Conservation (phyloP, 2,329 filamentous ascomycete genomes). For the Pseudofabraea citricarpa region DNA sequence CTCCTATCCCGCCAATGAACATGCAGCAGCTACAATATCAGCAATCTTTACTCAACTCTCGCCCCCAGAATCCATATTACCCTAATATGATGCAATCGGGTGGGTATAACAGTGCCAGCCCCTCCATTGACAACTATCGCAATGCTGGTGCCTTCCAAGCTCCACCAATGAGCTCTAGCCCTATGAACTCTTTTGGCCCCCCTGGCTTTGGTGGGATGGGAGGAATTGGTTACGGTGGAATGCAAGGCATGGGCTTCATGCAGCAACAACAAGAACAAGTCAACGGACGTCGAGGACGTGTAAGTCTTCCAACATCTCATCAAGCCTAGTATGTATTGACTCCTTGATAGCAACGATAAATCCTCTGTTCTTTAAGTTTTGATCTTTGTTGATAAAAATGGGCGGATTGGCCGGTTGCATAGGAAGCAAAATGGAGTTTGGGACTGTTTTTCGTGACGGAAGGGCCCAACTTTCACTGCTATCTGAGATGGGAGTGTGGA, state of each 20-base stretch:
- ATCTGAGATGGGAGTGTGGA: not conserved
- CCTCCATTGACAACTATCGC: slow-evolving; percentile 52
- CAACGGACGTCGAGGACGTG: slow-evolving; percentile 53
- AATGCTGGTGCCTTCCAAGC: slow-evolving; percentile 45
- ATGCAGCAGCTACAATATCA: slow-evolving; percentile 54
- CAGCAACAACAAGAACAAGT: slow-evolving; percentile 54
- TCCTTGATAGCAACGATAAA: slow-evolving; percentile 1
- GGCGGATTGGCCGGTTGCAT: not conserved
- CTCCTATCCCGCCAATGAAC: slow-evolving; percentile 42
- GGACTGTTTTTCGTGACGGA: not conserved
- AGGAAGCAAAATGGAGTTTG: not conserved
- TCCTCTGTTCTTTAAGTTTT: not conserved
- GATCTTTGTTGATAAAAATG: not conserved
- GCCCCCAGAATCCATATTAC: slow-evolving; percentile 53
- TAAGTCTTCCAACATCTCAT: slow-evolving; percentile 26
- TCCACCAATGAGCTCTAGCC: slow-evolving; percentile 36
- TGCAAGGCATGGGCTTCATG: slow-evolving; percentile 48
- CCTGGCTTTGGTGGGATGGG: slow-evolving; percentile 45
- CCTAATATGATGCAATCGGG: slow-evolving; percentile 53
- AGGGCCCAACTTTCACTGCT: not conserved
- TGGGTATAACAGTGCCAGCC: slow-evolving; percentile 44
- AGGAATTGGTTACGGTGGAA: slow-evolving; percentile 39
- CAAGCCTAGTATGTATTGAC: not conserved
- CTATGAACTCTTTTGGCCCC: slow-evolving; percentile 41
- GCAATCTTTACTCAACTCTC: slow-evolving; percentile 48